Evolutionary conservation across 192 early-diverging fungal genomes (phyloP).

Genomic region (Coemansia asiatica): DNA sequence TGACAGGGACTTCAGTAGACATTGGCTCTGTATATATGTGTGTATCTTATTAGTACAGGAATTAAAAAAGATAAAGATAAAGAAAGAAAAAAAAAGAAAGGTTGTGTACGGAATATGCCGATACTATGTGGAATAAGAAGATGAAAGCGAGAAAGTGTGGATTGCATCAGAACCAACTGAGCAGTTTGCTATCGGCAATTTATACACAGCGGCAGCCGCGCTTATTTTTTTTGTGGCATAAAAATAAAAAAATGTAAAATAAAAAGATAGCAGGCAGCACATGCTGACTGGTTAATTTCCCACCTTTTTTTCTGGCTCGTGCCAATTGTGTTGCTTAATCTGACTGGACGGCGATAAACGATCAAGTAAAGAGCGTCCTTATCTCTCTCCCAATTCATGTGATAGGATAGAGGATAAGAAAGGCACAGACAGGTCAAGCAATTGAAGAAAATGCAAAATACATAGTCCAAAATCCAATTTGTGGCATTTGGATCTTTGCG

Average conservation of each 20-base stretch:
- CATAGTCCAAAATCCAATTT: too few relatives aligned
- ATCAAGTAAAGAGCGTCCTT: background rate
- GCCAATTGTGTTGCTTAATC: background rate
- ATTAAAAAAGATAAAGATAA: slow-evolving; percentile 1
- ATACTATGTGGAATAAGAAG: background rate
- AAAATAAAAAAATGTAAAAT: too few relatives aligned
- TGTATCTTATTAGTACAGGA: background rate
- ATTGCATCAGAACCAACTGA: too few relatives aligned
- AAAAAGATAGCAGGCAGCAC: too few relatives aligned
- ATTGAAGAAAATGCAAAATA: too few relatives aligned
- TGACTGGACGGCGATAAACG: background rate
- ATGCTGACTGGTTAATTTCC: too few relatives aligned
- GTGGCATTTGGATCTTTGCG: background rate
- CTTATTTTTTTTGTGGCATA: too few relatives aligned
- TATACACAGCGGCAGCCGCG: too few relatives aligned
- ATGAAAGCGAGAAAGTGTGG: too few relatives aligned
- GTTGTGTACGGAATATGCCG: background rate
- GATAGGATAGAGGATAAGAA: background rate
- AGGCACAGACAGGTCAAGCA: background rate
- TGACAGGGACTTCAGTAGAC: slow-evolving; percentile 23
- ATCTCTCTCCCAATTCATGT: background rate
- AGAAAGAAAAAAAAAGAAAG: slow-evolving; percentile 13
- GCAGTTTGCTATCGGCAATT: too few relatives aligned
- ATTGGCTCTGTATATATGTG: slow-evolving; percentile 17
- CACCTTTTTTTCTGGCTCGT: too few relatives aligned